Base-by-base conservation (phyloP, 345 rosid species). In the Punica granatum region DNA sequence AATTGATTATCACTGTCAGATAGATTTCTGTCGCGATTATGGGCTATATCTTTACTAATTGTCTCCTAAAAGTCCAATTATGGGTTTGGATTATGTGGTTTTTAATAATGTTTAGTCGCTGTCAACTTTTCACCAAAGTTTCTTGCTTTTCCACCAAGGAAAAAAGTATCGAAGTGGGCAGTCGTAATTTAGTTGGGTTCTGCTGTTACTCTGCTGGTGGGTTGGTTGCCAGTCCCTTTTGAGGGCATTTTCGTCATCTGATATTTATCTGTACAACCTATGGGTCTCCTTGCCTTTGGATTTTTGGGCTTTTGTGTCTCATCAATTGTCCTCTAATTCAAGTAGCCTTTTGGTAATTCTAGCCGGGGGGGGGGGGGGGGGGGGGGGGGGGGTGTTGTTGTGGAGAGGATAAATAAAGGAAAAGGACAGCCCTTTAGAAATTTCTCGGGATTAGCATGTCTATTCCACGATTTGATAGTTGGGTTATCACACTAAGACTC, bases 61-160 rank as follows among this genome's bases (percentile, higher is more conserved):
- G 63, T 61, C 68, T 39, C 64, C 31, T 43, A 67, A 79, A 76
- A 79, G 72, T 54, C 73, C 51, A 71, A 75, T 76, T 67, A 69
- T 65, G 48, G 34, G 68, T 71, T 63, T 75, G 65, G 74, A 73
- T 79, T 77, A 69, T 72, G 74, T 70, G 69, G 54, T 44, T 48
- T 70, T 75, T 63, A 74, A 42, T 77, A 73, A 79, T 64, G 74
- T 64, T 71, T 54, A 73, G 88, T 83, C 88, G 66, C 63, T 64
- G 65, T 83, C 78, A 80, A 71, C 80, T 82, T 83, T 85, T 72
- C 39, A 13, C 43, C 14, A 49, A 73, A 78, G 76, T 71, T 72
- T 15, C 48, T 66, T 73, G 79, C 81, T 76, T 79, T 81, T 78
- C 67, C 70, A 65, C 72, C 58, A 70, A 68, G 76, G 68, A 66